Evolutionary conservation across 2,329 filamentous ascomycete genomes (phyloP).

Genomic region (Rhytidhysteron rufulum): DNA sequence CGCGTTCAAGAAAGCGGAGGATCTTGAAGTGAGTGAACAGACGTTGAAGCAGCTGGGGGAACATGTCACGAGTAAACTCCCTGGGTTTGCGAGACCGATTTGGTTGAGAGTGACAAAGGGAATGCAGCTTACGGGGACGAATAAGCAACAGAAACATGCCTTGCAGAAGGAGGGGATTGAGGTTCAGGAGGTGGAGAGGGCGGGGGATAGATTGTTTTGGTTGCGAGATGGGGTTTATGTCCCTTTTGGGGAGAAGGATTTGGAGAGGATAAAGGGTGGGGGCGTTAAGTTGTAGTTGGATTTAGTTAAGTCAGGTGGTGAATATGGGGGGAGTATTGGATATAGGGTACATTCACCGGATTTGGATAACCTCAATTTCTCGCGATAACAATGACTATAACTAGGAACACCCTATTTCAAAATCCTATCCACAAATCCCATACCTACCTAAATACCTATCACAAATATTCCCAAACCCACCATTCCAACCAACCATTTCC

Average conservation of each 20-base stretch:
- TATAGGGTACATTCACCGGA: too few relatives aligned
- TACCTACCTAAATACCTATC: too few relatives aligned
- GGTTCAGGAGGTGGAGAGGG: constrained; percentile 29
- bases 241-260: constrained; percentile 19
- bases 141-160: constrained; percentile 44
- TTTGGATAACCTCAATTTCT: too few relatives aligned
- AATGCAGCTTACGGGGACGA: constrained; percentile 44
- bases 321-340: too few relatives aligned
- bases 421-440: too few relatives aligned
- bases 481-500: too few relatives aligned
- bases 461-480: too few relatives aligned
- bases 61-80: constrained; percentile 36
- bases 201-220: constrained; percentile 41
- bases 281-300: constrained; percentile 26
- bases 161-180: constrained; percentile 43
- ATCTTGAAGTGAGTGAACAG: constrained; percentile 7
- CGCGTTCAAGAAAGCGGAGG: neutral
- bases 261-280: constrained; percentile 23
- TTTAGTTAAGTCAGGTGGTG: too few relatives aligned
- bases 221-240: constrained; percentile 27
- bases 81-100: constrained; percentile 42
- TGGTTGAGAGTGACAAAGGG: constrained; percentile 39
- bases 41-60: constrained; percentile 23
- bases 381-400: too few relatives aligned
- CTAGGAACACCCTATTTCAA: too few relatives aligned